Base-by-base conservation (phyloP, 139 green algal species). In the Chlorella sp. region DNA sequence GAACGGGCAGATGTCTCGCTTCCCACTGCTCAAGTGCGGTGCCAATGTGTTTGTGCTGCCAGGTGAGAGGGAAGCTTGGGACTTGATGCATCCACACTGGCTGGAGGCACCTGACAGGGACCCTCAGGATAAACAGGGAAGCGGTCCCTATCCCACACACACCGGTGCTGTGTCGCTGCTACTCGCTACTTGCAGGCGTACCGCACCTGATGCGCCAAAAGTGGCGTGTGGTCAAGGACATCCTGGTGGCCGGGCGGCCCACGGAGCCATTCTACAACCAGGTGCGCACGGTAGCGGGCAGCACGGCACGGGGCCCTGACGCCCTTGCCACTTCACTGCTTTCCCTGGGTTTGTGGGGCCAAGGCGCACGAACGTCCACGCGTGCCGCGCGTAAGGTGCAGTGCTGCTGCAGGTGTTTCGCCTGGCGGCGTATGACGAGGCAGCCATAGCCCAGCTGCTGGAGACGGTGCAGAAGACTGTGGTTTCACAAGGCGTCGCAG, bases 11-110 rank as follows among this genome's bases (percentile, higher is more conserved):
- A 27, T 67, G 5, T 87, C 74, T 34, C 84, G 85, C 24, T 96
- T 95, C 81, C 91, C 91, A 1, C 67, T 96, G 31, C 49, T 95
- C n/a, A 71, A 76, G 30, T 87, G 83, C 76, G 73, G 83, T 26
- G 75, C 87, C 73, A 96, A 96, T 81, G 70, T 96, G 1, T 95
- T 89, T 72, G 78, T 95, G 30, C 80, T 96, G 70, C 91, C 91
- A 1, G 91, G 85, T 84, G 49, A 1, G 70, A 23, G 14, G 14
- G 42, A 55, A 55, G 10, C 6, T 55, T 55, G 42, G 14, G 14
- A 14, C 6, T 55, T 6, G 10, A 55, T 55, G 42, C 14, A n/a
- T n/a, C n/a, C n/a, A n/a, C n/a, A n/a, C n/a, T n/a, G n/a, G n/a
- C n/a, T n/a, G n/a, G n/a, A n/a, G n/a, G n/a, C n/a, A n/a, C n/a